phyloP scores from a whole-genome alignment of 2,329 filamentous ascomycete genomes.

The Xylariomycetidae sp. region DNA sequence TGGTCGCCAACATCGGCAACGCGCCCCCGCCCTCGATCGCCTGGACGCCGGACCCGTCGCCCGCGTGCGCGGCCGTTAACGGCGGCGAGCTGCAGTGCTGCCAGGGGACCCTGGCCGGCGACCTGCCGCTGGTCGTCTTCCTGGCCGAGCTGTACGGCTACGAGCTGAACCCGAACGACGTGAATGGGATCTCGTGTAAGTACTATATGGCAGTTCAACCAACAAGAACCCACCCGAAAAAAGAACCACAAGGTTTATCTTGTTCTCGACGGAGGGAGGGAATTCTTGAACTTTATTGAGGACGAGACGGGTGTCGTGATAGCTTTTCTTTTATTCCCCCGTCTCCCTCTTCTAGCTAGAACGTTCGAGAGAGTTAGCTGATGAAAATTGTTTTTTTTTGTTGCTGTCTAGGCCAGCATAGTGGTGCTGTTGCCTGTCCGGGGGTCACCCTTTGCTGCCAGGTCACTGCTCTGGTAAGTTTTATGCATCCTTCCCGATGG shows the following conservation, averaged over 20 bases:
- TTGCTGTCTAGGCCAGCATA: too few species aligned
- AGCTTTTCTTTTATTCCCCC: too few species aligned
- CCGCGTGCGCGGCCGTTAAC: slow-evolving; percentile 23
- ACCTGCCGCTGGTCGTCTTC: slow-evolving; percentile 23
- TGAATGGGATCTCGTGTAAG: slow-evolving; percentile 27
- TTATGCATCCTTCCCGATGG: too few species aligned
- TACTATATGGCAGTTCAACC: too few species aligned
- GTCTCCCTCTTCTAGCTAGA: too few species aligned
- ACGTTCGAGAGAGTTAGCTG: too few species aligned
- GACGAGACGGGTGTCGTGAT: too few species aligned
- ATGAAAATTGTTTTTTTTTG: too few species aligned
- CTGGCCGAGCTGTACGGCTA: slow-evolving; percentile 25
- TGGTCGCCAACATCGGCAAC: slow-evolving; percentile 18
- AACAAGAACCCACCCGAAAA: too few species aligned
- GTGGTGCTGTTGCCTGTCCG: slow-evolving; percentile 20
- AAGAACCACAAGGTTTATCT: too few species aligned
- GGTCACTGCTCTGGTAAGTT: slow-evolving; percentile 26
- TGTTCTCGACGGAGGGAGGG: too few species aligned
- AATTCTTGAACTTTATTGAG: too few species aligned
- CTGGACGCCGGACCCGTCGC: slow-evolving; percentile 20
- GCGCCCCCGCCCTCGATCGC: slow-evolving; percentile 19
- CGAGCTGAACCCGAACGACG: slow-evolving; percentile 23
- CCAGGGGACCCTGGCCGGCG: slow-evolving; percentile 21
- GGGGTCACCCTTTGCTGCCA: slow-evolving; percentile 28
- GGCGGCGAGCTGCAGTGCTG: slow-evolving; percentile 26